These are phyloP conservation scores for Hypoxylon rubiginosum DNA, from an alignment of 2,329 filamentous ascomycete species.

Conservation along the genomic window DNA sequence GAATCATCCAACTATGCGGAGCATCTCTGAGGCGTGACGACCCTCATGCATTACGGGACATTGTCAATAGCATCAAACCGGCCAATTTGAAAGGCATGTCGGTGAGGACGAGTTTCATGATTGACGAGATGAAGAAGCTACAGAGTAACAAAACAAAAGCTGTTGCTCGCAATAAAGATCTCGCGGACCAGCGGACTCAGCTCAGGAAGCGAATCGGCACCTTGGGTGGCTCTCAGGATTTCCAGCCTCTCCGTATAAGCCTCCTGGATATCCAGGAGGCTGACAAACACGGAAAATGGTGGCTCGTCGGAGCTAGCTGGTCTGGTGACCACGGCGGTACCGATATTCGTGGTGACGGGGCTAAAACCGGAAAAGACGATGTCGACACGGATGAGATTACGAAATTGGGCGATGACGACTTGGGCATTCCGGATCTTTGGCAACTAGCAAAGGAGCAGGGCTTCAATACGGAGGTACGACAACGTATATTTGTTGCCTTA, in stretches of 20 bases:
- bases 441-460: constrained; percentile 83
- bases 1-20: constrained; percentile 85
- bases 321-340: constrained; percentile 55
- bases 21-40: constrained; percentile 90
- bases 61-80: constrained; percentile 82
- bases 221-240: constrained; percentile 71
- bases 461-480: constrained; percentile 87
- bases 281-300: constrained; percentile 95
- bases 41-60: constrained; percentile 87
- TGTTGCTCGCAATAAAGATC: constrained; percentile 75
- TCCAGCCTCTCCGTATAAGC: constrained; percentile 83
- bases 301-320: constrained; percentile 98
- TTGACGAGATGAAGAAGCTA: constrained; percentile 93
- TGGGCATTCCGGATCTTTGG: constrained; percentile 75
- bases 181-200: constrained; percentile 85
- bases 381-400: constrained; percentile 51
- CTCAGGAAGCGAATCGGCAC: constrained; percentile 91
- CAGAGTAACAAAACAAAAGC: constrained; percentile 94
- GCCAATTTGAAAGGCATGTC: constrained; percentile 80
- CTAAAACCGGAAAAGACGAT: constrained; percentile 33
- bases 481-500: constrained; percentile 93
- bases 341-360: constrained; percentile 1
- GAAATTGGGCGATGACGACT: constrained; percentile 56
- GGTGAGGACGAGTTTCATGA: constrained; percentile 95
- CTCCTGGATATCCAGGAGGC: constrained; percentile 85